phyloP scores from a whole-genome alignment of 805 yeast species.

The Lipomyces sp. region DNA sequence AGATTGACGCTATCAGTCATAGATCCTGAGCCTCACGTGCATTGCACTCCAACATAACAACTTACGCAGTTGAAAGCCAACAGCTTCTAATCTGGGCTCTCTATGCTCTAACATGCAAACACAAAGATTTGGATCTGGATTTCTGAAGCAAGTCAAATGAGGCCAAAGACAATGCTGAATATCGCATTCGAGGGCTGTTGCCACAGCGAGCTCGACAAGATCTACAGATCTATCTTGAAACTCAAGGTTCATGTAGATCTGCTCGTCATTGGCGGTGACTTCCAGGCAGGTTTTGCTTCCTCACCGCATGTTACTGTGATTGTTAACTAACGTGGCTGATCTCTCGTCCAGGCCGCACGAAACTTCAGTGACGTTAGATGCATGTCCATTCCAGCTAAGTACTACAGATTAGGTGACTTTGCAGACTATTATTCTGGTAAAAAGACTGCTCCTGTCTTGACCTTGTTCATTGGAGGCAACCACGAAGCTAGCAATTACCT shows the following conservation, averaged over 20 bases:
- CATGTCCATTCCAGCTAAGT: slow-evolving; percentile 77
- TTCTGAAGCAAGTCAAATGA: no score
- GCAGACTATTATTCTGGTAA: slow-evolving; percentile 62
- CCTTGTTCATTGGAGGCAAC: slow-evolving; percentile 90
- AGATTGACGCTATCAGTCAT: no score
- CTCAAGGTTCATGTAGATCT: slow-evolving; percentile 46
- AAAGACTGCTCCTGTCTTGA: slow-evolving; percentile 64
- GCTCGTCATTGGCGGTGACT: slow-evolving; percentile 84
- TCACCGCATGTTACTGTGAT: background rate
- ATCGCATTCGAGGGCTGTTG: slow-evolving; percentile 87
- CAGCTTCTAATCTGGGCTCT: no score
- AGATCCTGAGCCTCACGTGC: no score
- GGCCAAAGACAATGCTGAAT: slow-evolving; percentile 29
- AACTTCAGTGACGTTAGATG: slow-evolving; percentile 59
- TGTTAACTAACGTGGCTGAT: no score
- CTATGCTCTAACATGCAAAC: no score
- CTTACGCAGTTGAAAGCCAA: no score
- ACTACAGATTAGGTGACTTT: slow-evolving; percentile 74
- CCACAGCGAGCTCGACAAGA: slow-evolving; percentile 69
- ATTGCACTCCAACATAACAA: no score
- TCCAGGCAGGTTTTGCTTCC: slow-evolving; percentile 36
- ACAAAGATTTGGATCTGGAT: no score
- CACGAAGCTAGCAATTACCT: slow-evolving; percentile 86
- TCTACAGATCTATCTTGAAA: slow-evolving; percentile 46
- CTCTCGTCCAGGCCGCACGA: slow-evolving; percentile 65